These are phyloP conservation scores for Pochonia chlamydosporia DNA, from an alignment of 2,329 filamentous ascomycete species.

Conservation along the genomic window DNA sequence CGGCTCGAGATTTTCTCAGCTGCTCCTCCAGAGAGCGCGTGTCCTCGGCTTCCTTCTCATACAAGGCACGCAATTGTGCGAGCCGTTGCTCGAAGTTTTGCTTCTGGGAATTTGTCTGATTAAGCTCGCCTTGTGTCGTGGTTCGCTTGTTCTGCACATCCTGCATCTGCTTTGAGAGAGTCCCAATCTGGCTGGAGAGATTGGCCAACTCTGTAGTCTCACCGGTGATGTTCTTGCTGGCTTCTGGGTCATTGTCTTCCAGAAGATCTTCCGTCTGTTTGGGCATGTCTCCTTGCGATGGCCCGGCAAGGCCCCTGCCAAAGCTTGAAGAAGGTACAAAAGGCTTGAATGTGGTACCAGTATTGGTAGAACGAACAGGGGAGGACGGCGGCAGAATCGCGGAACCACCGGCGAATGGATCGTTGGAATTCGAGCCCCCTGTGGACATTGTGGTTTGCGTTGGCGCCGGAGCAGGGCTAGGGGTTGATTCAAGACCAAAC, in stretches of 20 bases:
- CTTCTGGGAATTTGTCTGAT: slow-evolving; percentile 78
- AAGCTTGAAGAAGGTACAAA: slow-evolving; percentile 92
- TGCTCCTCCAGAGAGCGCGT: slow-evolving; percentile 82
- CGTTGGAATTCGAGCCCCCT: slow-evolving; percentile 61
- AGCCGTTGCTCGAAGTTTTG: slow-evolving; percentile 87
- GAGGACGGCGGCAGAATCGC: slow-evolving; percentile 46
- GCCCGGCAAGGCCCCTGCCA: slow-evolving; percentile 72
- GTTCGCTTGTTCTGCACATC: slow-evolving; percentile 79
- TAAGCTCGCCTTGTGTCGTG: slow-evolving; percentile 74
- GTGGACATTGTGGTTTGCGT: slow-evolving; percentile 61
- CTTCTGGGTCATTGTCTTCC: slow-evolving; percentile 83
- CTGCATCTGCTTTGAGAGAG: slow-evolving; percentile 88
- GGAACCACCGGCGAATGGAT: slow-evolving; percentile 55
- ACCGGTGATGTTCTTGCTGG: slow-evolving; percentile 79
- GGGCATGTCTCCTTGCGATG: slow-evolving; percentile 62
- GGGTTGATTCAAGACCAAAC: slow-evolving; percentile 72
- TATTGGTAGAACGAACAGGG: slow-evolving; percentile 42
- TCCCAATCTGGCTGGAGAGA: slow-evolving; percentile 90
- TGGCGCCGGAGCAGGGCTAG: slow-evolving; percentile 47
- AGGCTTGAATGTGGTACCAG: slow-evolving; percentile 66
- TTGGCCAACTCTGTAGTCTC: slow-evolving; percentile 93
- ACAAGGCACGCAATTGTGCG: slow-evolving; percentile 77
- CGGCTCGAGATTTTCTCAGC: slow-evolving; percentile 66
- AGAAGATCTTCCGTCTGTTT: slow-evolving; percentile 69
- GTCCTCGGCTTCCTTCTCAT: slow-evolving; percentile 88